Conservation (phyloP, 805 yeast genomes). For the Yarrowia sp. region DNA sequence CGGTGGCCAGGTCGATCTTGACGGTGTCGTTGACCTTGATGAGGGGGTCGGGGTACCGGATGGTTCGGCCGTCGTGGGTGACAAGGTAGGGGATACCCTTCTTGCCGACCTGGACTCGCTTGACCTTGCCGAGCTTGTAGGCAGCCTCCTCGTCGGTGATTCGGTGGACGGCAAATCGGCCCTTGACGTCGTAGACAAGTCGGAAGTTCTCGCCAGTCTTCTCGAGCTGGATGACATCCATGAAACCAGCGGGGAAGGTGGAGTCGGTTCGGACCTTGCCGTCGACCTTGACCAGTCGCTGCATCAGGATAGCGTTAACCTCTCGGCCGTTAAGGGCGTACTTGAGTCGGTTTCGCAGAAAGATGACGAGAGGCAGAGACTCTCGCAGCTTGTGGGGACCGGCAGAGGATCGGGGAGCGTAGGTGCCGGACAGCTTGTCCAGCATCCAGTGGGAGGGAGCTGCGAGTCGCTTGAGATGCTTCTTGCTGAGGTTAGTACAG, state of each 20-base stretch:
- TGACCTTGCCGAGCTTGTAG: conserved; percentile 98
- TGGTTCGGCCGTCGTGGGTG: conserved; percentile 99
- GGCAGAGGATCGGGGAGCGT: conserved; percentile 99
- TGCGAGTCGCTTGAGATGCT: conserved; percentile 99
- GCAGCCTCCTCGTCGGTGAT: conserved; percentile 98
- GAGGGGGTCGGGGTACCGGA: conserved; percentile 98
- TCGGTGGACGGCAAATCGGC: conserved; percentile 99
- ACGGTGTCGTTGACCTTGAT: conserved; percentile 98
- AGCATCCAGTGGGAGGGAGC: conserved; percentile 99
- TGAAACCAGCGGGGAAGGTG: conserved; percentile 99
- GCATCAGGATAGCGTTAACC: conserved; percentile 97
- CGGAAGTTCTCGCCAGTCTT: conserved; percentile 99
- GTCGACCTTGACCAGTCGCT: conserved; percentile 97
- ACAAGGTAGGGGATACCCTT: conserved; percentile 98
- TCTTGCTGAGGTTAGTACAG: conserved; percentile 47
- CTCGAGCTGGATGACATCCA: conserved; percentile 97
- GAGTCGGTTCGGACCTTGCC: conserved; percentile 99
- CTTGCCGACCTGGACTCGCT: conserved; percentile 98
- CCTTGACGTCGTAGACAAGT: conserved; percentile 97
- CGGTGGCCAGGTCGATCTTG: conserved; percentile 94
- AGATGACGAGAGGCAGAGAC: conserved; percentile 95
- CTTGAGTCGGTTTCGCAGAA: conserved; percentile 98
- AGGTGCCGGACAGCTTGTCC: conserved; percentile 99
- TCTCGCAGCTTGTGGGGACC: conserved; percentile 99
- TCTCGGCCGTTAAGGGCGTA: conserved; percentile 99